Base-by-base conservation (phyloP, 2,329 filamentous ascomycete genomes). In the Penicillium sp. region DNA sequence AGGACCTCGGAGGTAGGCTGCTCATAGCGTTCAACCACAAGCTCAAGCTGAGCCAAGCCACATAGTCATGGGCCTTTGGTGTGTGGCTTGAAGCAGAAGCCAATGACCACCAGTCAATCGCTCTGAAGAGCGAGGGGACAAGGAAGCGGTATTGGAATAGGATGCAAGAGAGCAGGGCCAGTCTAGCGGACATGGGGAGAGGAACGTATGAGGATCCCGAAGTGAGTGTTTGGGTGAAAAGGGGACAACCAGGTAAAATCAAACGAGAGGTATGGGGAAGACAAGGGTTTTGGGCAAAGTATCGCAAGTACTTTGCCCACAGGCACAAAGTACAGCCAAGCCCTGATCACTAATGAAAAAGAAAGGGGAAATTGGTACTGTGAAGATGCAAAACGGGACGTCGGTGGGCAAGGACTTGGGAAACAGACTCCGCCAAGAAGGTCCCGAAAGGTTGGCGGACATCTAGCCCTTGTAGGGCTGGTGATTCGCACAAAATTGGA, bases 371-470 rank as follows among this genome's bases (percentile, higher is more conserved):
- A n/a, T 2, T 31, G 24, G 43, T 31, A 5, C 27, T 4, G 22
- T 18, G 7, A 46, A 6, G 24, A 37, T 19, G 7, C n/a, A 18
- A 19, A 50, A 22, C n/a, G 10, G 10, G 14, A 33, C 46, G 5
- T 27, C 13, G 14, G 5, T 16, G 36, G 35, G 41, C 19, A 41
- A n/a, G 50, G 36, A 22, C 18, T 18, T 22, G 6, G 39, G 54
- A 46, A 39, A 46, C 13, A 7, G 36, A 51, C 4, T 44, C 57
- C 54, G 56, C 56, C 31, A 59, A 51, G 50, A 22, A n/a, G 37
- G 36, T 36, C 49, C 49, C 35, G 22, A n/a, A 40, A 39, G 46
- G 40, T 55, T 53, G 27, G 16, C 9, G 27, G n/a, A 31, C n/a
- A 31, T 3, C 41, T 40, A 36, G 40, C 27, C 50, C 37, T 44